phyloP scores from a whole-genome alignment of 495 filamentous ascomycete genomes.

The Penicillium riverlandense region DNA sequence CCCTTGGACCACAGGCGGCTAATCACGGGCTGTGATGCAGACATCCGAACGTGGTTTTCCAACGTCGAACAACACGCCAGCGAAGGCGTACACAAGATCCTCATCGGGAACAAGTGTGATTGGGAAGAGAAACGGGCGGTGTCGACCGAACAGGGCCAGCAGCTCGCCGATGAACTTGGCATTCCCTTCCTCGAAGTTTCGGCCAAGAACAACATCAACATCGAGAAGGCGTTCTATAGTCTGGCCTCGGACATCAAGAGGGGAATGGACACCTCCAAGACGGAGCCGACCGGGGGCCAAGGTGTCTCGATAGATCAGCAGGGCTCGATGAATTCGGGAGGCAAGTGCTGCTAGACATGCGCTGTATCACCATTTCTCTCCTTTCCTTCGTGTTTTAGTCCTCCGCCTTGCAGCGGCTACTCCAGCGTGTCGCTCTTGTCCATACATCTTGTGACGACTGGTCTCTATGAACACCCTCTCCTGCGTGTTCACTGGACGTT shows the following conservation, averaged over 20 bases:
- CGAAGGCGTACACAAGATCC: slow-evolving; percentile 98
- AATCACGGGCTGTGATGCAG: slow-evolving; percentile 32
- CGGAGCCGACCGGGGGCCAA: slow-evolving; percentile 55
- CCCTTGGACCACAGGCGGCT: neutral
- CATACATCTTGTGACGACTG: too few species aligned
- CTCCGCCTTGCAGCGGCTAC: too few species aligned
- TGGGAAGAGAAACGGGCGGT: slow-evolving; percentile 98
- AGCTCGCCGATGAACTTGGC: slow-evolving; percentile 89
- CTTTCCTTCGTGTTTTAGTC: neutral
- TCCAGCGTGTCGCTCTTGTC: too few species aligned
- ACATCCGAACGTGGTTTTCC: slow-evolving; percentile 98
- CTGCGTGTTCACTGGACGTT: too few species aligned
- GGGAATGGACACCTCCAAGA: slow-evolving; percentile 64
- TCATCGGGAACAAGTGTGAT: slow-evolving; percentile 99
- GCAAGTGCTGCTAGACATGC: slow-evolving; percentile 75
- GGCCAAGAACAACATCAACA: slow-evolving; percentile 98
- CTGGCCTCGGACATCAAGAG: slow-evolving; percentile 98
- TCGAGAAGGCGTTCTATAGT: slow-evolving; percentile 96
- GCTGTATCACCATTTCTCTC: slow-evolving; percentile 11
- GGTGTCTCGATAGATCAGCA: slow-evolving; percentile 68
- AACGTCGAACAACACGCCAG: slow-evolving; percentile 99
- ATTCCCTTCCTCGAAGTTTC: slow-evolving; percentile 99
- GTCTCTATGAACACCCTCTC: too few species aligned
- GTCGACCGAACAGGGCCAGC: slow-evolving; percentile 86
- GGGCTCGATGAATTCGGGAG: slow-evolving; percentile 51